Base-by-base conservation (phyloP, 306 rosid species). In the Cyclanthera cordifolia region DNA sequence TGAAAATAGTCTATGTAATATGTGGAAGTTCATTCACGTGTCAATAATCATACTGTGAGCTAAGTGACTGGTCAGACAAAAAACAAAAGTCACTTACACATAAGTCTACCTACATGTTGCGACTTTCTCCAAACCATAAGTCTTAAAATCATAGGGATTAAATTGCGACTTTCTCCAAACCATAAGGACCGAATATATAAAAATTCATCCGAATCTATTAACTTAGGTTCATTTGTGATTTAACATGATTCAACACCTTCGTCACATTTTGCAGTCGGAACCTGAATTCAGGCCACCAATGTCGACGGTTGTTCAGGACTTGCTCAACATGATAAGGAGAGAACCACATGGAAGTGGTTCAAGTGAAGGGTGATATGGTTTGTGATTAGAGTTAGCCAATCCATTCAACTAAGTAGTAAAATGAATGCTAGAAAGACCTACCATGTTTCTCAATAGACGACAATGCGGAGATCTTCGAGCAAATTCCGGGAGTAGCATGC, bases 271-370 rank as follows among this genome's bases (percentile, higher is more conserved):
- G 83, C 96, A 94, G 99, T 30, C 87, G 17, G 86, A 85, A 77
- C 97, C 95, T 25, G 96, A 90, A 82, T 90, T 88, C 69, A 84
- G 99, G 88, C 99, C 99, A 43, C 82, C 81, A 30, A 88, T 88
- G 95, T 90, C 99, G 19, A 94, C 81, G 73, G 99, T 94, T 1
- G 99, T 90, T 73, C 85, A 88, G 71, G 93, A 94, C 81, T 77
- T 94, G 8, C 71, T 82, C 34, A 88, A 86, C 73, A 88, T 94
- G 99, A 85, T 90, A 41, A 84, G 83, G 75, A 84, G 65, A 83
- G 99, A 83, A 78, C 73, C 85, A 60, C 75, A 46, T 5, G 77
- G 85, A 74, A 83, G 82, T 37, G 91, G 84, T 73, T 85, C 84
- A 61, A 81, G 61, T 74, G 90, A 82, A 70, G 88, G 79, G 54